Percentiles rank a stretch among this genome's conserved stretches.
Evolutionary conservation across 2,329 filamentous ascomycete genomes (phyloP).

Genomic region (Xylaria arbuscula): DNA sequence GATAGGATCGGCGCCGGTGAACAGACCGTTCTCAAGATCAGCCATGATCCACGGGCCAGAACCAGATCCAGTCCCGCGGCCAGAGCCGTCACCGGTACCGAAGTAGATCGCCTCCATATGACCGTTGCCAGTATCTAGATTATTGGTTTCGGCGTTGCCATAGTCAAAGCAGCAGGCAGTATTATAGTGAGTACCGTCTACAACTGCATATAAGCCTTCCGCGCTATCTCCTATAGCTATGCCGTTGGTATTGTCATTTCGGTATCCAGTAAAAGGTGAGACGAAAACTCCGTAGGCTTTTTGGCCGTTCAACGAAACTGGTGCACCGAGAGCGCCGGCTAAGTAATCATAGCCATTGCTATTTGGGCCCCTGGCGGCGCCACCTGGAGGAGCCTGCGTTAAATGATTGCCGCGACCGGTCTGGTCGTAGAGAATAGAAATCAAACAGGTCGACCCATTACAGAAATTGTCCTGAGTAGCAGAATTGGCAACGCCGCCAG

Average conservation of each 20-base stretch:
- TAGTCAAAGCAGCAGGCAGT: slow-evolving; percentile 67
- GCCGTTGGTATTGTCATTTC: slow-evolving; percentile 65
- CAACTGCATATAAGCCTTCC: slow-evolving; percentile 69
- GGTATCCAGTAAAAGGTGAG: slow-evolving; percentile 70
- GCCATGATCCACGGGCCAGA: slow-evolving; percentile 75
- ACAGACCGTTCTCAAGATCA: slow-evolving; percentile 74
- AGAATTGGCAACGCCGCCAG: slow-evolving; percentile 72
- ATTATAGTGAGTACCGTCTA: slow-evolving; percentile 71
- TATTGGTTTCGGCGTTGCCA: slow-evolving; percentile 66
- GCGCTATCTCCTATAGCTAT: slow-evolving; percentile 65
- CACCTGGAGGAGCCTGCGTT: slow-evolving; percentile 69
- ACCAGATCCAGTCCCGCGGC: slow-evolving; percentile 68
- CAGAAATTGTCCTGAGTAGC: slow-evolving; percentile 71
- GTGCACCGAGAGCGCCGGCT: slow-evolving; percentile 68
- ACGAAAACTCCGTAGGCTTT: slow-evolving; percentile 74
- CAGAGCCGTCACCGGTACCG: slow-evolving; percentile 58
- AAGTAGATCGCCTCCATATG: slow-evolving; percentile 79
- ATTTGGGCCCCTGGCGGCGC: slow-evolving; percentile 64
- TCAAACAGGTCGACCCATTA: slow-evolving; percentile 69
- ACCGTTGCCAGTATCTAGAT: slow-evolving; percentile 66
- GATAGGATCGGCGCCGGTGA: slow-evolving; percentile 61
- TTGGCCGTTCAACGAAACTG: slow-evolving; percentile 68
- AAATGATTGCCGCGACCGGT: slow-evolving; percentile 71
- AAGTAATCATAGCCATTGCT: slow-evolving; percentile 68
- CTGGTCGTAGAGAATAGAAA: slow-evolving; percentile 74